A percentile compares a stretch with the other conserved stretches of the same genome.
phyloP scores from a whole-genome alignment of 805 yeast genomes.

The Yamadazyma sp. region DNA sequence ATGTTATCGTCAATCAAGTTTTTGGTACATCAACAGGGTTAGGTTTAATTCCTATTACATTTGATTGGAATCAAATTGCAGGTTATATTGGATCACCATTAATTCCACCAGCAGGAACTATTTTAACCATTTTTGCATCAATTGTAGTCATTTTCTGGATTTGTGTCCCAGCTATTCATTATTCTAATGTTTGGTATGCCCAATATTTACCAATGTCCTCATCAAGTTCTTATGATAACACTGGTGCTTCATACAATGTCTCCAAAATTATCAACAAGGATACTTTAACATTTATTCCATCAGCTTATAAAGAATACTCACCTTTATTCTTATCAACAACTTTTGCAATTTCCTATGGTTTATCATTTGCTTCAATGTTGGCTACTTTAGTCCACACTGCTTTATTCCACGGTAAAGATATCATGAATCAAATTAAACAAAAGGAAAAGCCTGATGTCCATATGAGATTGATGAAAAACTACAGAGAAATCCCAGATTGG shows the following conservation, averaged over 20 bases:
- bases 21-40: constrained; percentile 63
- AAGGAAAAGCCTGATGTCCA: constrained; percentile 34
- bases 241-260: constrained; percentile 49
- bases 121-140: constrained; percentile 17
- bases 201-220: constrained; percentile 53
- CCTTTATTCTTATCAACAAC: constrained; percentile 62
- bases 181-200: constrained; percentile 56
- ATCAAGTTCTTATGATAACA: constrained; percentile 48
- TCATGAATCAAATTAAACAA: constrained; percentile 27
- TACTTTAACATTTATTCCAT: constrained; percentile 38
- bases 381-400: constrained; percentile 58
- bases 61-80: constrained; percentile 46
- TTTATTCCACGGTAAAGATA: constrained; percentile 56
- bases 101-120: constrained; percentile 53
- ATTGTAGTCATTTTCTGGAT: constrained; percentile 45
- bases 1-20: constrained; percentile 58
- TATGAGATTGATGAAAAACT: constrained; percentile 50
- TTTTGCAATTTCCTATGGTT: constrained; percentile 56
- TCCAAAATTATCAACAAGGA: constrained; percentile 40
- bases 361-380: constrained; percentile 56
- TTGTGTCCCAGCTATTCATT: constrained; percentile 54
- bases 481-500: constrained; percentile 43
- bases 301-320: constrained; percentile 54
- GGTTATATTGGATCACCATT: constrained; percentile 60
- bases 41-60: constrained; percentile 55